These are phyloP conservation scores for Paraphaeosphaeria sporulosa DNA, from an alignment of 2,329 filamentous ascomycete genomes.

Conservation along the genomic window DNA sequence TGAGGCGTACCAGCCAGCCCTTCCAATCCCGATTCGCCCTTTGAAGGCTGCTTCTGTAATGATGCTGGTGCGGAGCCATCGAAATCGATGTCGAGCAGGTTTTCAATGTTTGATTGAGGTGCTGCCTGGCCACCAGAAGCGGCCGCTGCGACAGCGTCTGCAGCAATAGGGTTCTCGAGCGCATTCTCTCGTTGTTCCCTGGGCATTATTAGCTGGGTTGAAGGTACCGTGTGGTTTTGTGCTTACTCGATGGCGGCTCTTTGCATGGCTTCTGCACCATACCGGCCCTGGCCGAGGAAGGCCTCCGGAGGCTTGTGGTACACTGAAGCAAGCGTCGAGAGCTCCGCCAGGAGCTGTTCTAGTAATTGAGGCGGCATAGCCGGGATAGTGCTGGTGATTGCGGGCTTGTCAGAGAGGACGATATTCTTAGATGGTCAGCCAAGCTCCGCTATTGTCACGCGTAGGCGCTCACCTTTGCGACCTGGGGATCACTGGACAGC, in stretches of 20 bases:
- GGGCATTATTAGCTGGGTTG: constrained; percentile 21
- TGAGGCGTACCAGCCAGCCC: constrained; percentile 71
- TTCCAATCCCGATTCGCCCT: constrained; percentile 59
- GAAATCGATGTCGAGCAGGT: constrained; percentile 94
- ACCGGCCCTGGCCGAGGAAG: constrained; percentile 95
- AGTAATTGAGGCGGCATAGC: constrained; percentile 83
- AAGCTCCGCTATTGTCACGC: not conserved
- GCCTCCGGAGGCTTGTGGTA: constrained; percentile 98
- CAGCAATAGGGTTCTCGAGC: constrained; percentile 92
- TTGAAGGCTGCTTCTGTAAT: constrained; percentile 69
- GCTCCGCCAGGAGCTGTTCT: constrained; percentile 87
- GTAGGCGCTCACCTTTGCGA: constrained; percentile 73
- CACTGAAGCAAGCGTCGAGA: constrained; percentile 94
- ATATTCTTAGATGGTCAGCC: constrained; percentile 66
- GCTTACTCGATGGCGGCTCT: constrained; percentile 85
- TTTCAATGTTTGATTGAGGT: constrained; percentile 84
- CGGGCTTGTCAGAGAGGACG: constrained; percentile 90
- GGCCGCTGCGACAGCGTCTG: constrained; percentile 75
- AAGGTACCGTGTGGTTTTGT: not conserved
- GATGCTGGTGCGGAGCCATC: constrained; percentile 93
- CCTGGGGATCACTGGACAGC: constrained; percentile 86
- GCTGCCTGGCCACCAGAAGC: constrained; percentile 63
- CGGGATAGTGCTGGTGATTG: constrained; percentile 92
- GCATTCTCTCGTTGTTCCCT: constrained; percentile 89
- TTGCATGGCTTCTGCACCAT: constrained; percentile 92